Evolutionary conservation across 768 basidiomycete species (phyloP).

Genomic region (Rhodotorula toruloides): DNA sequence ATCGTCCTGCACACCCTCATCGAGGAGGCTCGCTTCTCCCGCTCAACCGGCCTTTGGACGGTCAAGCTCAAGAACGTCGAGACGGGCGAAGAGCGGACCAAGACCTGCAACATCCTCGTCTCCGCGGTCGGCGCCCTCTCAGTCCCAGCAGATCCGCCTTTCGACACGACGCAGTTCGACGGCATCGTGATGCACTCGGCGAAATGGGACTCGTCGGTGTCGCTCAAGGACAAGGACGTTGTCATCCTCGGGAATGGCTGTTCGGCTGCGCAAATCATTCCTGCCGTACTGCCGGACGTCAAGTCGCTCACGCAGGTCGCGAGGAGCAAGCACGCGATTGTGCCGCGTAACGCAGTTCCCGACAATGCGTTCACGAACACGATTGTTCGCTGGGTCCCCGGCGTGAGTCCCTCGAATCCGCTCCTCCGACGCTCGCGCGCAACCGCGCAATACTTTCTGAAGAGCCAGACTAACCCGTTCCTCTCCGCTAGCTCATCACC

Average conservation of each 20-base stretch:
- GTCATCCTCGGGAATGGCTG: slow-evolving; percentile 41
- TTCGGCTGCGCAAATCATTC: background rate
- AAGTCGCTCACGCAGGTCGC: slow-evolving; percentile 36
- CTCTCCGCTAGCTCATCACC: slow-evolving; percentile 13
- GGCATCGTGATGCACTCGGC: slow-evolving; percentile 38
- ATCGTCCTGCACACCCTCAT: slow-evolving; percentile 29
- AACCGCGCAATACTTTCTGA: background rate
- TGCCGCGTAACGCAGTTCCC: slow-evolving; percentile 6
- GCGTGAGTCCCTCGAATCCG: background rate
- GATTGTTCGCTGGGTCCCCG: background rate
- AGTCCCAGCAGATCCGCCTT: slow-evolving; percentile 7
- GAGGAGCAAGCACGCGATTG: slow-evolving; percentile 26
- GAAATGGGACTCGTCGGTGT: slow-evolving; percentile 27
- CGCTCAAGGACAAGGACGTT: slow-evolving; percentile 37
- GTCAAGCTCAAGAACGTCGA: slow-evolving; percentile 24
- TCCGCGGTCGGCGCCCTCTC: slow-evolving; percentile 34
- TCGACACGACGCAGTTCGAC: slow-evolving; percentile 25
- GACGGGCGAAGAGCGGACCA: slow-evolving; percentile 16
- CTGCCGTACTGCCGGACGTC: background rate
- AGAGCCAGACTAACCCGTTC: background rate
- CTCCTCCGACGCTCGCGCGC: background rate
- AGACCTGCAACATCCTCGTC: slow-evolving; percentile 39
- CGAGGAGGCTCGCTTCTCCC: slow-evolving; percentile 26
- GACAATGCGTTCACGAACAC: background rate
- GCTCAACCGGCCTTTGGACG: slow-evolving; percentile 29